Conservation (phyloP, 768 basidiomycete species). For the Suillus placidus region DNA sequence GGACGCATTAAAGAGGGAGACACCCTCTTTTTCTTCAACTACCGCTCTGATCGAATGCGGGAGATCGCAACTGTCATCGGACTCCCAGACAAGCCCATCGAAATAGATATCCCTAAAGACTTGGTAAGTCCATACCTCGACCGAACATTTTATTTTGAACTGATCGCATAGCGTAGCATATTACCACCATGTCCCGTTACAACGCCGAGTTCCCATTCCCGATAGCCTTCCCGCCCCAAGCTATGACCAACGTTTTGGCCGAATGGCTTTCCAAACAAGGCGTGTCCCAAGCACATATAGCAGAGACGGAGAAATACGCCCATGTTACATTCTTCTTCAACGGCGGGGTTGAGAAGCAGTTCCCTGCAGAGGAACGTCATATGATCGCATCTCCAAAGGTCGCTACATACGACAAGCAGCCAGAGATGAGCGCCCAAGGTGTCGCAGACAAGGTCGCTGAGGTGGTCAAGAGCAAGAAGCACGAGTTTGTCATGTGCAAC, state of each 20-base stretch:
- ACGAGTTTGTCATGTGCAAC: conserved; percentile 97
- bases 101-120: conserved; percentile 77
- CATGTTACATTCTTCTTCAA: conserved; percentile 99
- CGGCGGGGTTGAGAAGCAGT: conserved; percentile 94
- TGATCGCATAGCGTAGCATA: conserved; percentile 50
- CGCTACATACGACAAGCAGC: conserved; percentile 90
- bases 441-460: conserved; percentile 95
- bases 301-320: conserved; percentile 98
- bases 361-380: conserved; percentile 75
- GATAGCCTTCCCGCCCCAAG: conserved; percentile 91
- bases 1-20: conserved; percentile 86
- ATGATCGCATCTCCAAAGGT: conserved; percentile 94
- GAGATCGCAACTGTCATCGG: conserved; percentile 87
- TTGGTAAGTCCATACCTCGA: conserved; percentile 52
- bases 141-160: not conserved
- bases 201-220: conserved; percentile 89
- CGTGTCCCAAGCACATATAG: conserved; percentile 86
- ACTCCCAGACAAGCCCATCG: conserved; percentile 79
- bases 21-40: conserved; percentile 96
- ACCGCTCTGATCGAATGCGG: conserved; percentile 94
- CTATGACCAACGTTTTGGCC: conserved; percentile 92
- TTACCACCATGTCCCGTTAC: conserved; percentile 94
- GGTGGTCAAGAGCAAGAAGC: conserved; percentile 64
- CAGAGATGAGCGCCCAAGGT: conserved; percentile 84
- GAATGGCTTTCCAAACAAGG: conserved; percentile 85